These are phyloP conservation scores for Ceratorhiza oryzae-sativae DNA, from an alignment of 1,284 basidiomycete genomes.

Conservation along the genomic window DNA sequence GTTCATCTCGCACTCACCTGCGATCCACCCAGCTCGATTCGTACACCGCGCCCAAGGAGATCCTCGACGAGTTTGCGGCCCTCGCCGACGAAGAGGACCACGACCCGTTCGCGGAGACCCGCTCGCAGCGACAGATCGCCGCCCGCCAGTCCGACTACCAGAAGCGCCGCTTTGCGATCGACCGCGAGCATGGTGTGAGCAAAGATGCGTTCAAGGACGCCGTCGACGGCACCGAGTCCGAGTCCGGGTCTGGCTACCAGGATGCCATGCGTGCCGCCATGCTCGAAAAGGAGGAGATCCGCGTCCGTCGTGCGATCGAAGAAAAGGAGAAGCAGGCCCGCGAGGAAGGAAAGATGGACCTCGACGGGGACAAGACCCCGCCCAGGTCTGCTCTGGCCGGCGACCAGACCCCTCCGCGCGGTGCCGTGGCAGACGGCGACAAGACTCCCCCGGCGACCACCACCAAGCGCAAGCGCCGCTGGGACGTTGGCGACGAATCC, in stretches of 20 bases:
- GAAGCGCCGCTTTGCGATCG: conserved; percentile 84
- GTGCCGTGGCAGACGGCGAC: conserved; percentile 45
- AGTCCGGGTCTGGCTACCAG: conserved; percentile 87
- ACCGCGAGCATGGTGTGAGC: conserved; percentile 56
- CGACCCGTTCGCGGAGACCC: conserved; percentile 93
- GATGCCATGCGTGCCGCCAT: conserved; percentile 94
- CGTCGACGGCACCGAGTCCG: conserved; percentile 65
- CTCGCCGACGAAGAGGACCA: conserved; percentile 89
- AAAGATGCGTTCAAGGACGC: conserved; percentile 76
- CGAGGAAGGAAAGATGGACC: conserved; percentile 83
- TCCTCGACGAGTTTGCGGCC: conserved; percentile 92
- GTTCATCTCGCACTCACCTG: not conserved
- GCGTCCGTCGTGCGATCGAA: conserved; percentile 85
- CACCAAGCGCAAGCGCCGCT: conserved; percentile 81
- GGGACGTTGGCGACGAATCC: conserved; percentile 67
- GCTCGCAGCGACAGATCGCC: conserved; percentile 91
- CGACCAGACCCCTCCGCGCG: conserved; percentile 46
- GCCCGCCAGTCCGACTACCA: conserved; percentile 96
- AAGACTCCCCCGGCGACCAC: conserved; percentile 55
- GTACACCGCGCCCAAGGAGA: conserved; percentile 91
- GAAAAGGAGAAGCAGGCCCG: conserved; percentile 82
- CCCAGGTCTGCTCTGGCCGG: conserved; percentile 52
- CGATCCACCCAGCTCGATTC: conserved; percentile 68
- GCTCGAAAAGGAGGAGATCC: conserved; percentile 91
- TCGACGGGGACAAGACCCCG: conserved; percentile 77